Evolutionary conservation across 169 alveolate genomes (phyloP).

Genomic region (Perkinsus chesapeaki): DNA sequence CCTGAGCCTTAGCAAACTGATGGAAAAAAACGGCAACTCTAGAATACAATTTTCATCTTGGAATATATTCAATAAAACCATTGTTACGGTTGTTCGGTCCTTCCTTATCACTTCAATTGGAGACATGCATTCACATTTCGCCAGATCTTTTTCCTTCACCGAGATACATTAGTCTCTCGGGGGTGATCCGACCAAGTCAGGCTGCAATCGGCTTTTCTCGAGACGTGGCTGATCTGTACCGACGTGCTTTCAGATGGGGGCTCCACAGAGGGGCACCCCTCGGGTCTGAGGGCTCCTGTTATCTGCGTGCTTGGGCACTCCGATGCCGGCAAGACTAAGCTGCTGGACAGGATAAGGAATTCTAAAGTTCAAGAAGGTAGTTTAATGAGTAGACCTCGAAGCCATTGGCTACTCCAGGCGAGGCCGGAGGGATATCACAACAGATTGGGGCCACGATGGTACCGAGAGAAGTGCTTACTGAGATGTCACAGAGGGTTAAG

Average conservation of each 20-base stretch:
- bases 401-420: constrained; percentile 58
- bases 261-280: neutral
- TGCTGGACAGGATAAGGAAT: constrained; percentile 93
- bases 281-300: neutral
- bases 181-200: no score
- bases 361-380: constrained; percentile 89
- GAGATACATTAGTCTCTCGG: no score
- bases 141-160: no score
- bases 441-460: constrained; percentile 99
- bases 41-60: no score
- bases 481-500: constrained; percentile 63
- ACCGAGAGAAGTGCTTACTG: constrained; percentile 87
- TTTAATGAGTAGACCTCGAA: neutral
- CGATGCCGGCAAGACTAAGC: constrained; percentile 86
- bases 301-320: neutral
- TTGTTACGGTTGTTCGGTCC: no score
- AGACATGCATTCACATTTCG: no score
- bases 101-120: no score
- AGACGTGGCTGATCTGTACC: neutral
- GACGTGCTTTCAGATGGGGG: neutral
- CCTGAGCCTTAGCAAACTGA: no score
- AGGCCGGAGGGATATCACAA: constrained; percentile 99
- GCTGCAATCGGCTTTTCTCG: no score
- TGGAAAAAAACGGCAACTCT: no score
- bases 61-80: no score